Conservation (phyloP, 106 monocot genomes). For the Platanthera zijinensis region DNA sequence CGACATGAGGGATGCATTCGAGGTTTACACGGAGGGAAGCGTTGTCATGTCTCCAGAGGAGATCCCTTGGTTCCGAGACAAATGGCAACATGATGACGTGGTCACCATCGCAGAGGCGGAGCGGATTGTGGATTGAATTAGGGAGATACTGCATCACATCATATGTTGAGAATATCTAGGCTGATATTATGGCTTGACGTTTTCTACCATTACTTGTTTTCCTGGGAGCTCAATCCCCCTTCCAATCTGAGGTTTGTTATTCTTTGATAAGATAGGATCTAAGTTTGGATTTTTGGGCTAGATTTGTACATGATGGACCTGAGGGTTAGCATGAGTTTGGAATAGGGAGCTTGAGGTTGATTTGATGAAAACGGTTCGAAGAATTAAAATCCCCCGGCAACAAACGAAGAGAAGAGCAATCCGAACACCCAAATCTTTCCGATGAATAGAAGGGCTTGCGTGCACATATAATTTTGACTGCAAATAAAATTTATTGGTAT, state of each 20-base stretch:
- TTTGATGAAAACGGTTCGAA: background rate
- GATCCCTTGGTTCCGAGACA: slow-evolving; percentile 39
- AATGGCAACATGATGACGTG: slow-evolving; percentile 28
- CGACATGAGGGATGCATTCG: slow-evolving; percentile 38
- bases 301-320: background rate
- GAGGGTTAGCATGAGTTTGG: background rate
- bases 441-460: no score
- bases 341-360: background rate
- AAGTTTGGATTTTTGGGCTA: background rate
- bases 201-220: slow-evolving; percentile 48
- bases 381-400: background rate
- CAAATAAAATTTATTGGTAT: no score
- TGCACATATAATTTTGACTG: no score
- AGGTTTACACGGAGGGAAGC: slow-evolving; percentile 26
- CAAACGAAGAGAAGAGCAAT: no score
- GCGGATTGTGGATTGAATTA: slow-evolving; percentile 28
- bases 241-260: slow-evolving; percentile 26
- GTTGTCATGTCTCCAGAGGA: slow-evolving; percentile 27
- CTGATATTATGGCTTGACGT: slow-evolving; percentile 29
- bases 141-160: slow-evolving; percentile 13
- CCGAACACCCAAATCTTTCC: no score
- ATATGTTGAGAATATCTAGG: slow-evolving; percentile 12
- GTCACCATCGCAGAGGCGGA: slow-evolving; percentile 17
- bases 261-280: background rate
- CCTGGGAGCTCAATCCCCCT: slow-evolving; percentile 45